These are phyloP conservation scores for Saturnispora ahearnii DNA, from an alignment of 805 yeast species.

Conservation along the genomic window DNA sequence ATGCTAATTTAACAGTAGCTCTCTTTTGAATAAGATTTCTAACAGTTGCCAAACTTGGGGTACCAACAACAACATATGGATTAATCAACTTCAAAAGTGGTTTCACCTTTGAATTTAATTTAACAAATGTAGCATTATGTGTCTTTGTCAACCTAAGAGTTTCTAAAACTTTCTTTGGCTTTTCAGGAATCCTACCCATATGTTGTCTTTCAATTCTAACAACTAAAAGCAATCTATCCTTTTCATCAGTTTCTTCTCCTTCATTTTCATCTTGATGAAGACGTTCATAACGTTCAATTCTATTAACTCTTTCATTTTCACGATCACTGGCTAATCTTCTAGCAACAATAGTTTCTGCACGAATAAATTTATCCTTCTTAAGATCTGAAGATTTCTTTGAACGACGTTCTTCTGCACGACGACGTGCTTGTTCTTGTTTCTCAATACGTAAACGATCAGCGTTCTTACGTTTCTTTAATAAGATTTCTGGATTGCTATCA, in stretches of 20 bases:
- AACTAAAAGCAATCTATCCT: slow-evolving; percentile 46
- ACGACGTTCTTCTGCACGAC: slow-evolving; percentile 38
- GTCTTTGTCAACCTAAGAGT: slow-evolving; percentile 50
- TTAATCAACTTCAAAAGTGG: slow-evolving; percentile 60
- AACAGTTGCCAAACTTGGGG: slow-evolving; percentile 63
- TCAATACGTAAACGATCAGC: slow-evolving; percentile 65
- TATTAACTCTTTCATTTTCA: slow-evolving; percentile 58
- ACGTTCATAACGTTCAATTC: slow-evolving; percentile 48
- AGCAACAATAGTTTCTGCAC: slow-evolving; percentile 69
- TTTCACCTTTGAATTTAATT: slow-evolving; percentile 46
- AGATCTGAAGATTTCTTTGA: slow-evolving; percentile 35
- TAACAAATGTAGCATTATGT: slow-evolving; percentile 67
- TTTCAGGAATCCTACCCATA: slow-evolving; percentile 57
- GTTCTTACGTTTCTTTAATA: slow-evolving; percentile 70
- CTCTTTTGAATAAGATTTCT: slow-evolving; percentile 71
- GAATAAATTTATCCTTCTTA: slow-evolving; percentile 44
- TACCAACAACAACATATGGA: slow-evolving; percentile 67
- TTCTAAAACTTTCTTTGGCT: slow-evolving; percentile 50
- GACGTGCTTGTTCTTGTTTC: slow-evolving; percentile 57
- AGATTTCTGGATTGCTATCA: slow-evolving; percentile 67
- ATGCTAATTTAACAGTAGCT: slow-evolving; percentile 41
- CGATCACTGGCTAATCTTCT: slow-evolving; percentile 55
- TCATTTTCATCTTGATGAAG: slow-evolving; percentile 22
- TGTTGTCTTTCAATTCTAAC: slow-evolving; percentile 59
- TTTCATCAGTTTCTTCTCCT: slow-evolving; percentile 17